Conservation (phyloP, 2,329 filamentous ascomycete species). For the Fusarium staphyleae region DNA sequence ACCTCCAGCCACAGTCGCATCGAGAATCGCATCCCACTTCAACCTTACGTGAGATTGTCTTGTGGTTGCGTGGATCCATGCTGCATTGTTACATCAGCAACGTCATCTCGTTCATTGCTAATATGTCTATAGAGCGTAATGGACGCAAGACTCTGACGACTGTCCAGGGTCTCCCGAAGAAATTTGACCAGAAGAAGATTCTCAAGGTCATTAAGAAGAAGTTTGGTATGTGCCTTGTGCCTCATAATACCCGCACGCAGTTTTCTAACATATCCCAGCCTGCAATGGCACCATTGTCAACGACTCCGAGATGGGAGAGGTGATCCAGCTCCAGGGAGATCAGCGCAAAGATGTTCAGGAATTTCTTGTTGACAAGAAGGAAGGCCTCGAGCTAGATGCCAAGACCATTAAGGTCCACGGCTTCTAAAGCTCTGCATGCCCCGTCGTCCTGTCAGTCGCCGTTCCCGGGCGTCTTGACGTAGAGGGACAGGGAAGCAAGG, state of each 20-base stretch:
- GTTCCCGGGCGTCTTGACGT: conserved; percentile 43
- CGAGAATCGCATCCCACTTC: conserved; percentile 13
- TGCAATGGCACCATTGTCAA: conserved; percentile 99
- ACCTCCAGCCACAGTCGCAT: conserved; percentile 6
- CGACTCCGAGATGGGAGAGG: conserved; percentile 96
- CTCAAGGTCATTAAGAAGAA: conserved; percentile 99
- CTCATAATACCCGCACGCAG: neutral
- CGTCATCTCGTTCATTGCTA: conserved; percentile 7
- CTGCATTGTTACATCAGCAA: neutral
- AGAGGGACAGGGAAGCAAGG: conserved; percentile 45
- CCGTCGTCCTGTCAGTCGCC: conserved; percentile 50
- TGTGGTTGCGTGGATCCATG: conserved; percentile 3
- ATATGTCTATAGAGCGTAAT: conserved; percentile 82
- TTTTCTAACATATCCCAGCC: conserved; percentile 58
- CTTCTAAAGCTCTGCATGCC: conserved; percentile 53
- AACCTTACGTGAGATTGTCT: conserved; percentile 19
- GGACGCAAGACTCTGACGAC: conserved; percentile 99
- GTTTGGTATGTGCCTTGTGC: conserved; percentile 72
- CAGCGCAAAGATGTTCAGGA: conserved; percentile 99
- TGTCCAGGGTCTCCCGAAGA: conserved; percentile 97
- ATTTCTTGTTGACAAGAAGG: conserved; percentile 95
- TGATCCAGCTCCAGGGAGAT: conserved; percentile 99
- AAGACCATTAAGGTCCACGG: conserved; percentile 93
- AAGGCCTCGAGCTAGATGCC: conserved; percentile 89
- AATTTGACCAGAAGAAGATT: conserved; percentile 99